A percentile compares a stretch with the other conserved stretches of the same genome.
Evolutionary conservation across 179 eudicot genomes (phyloP).

Genomic region (Corrigiola litoralis): DNA sequence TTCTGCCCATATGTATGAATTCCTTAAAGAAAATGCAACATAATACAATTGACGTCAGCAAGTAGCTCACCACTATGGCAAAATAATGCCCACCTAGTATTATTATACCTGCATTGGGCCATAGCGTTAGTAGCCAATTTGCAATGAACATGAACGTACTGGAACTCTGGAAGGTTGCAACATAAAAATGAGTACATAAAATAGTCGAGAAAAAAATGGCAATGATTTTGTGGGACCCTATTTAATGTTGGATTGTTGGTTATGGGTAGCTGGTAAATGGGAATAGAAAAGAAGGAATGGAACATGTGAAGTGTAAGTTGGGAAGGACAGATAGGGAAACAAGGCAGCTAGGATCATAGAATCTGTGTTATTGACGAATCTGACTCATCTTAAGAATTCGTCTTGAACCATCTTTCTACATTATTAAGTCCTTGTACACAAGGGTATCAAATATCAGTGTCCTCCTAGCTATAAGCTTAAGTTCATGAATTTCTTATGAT

Average conservation of each 20-base stretch:
- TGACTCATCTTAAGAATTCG: not conserved
- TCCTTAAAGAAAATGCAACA: too few relatives aligned
- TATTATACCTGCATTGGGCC: not conserved
- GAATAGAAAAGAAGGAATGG: not conserved
- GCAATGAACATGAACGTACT: constrained; percentile 11
- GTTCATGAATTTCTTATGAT: too few relatives aligned
- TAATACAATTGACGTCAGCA: not conserved
- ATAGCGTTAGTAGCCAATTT: constrained; percentile 3
- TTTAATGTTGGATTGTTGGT: not conserved
- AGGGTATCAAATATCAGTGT: too few relatives aligned
- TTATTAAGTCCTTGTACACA: not conserved
- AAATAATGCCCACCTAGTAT: not conserved
- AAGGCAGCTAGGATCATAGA: not conserved
- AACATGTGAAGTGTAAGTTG: constrained; percentile 9
- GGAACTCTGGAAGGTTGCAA: not conserved
- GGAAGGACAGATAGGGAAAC: not conserved
- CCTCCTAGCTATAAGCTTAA: too few relatives aligned
- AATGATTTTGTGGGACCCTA: constrained; percentile 14
- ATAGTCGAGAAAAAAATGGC: not conserved
- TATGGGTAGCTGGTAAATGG: constrained; percentile 1
- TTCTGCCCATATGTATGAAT: too few relatives aligned
- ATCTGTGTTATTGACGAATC: constrained; percentile 8
- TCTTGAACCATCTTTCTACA: not conserved
- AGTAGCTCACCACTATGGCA: not conserved
- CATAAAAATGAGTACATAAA: not conserved